Evolutionary conservation across 805 yeast species (phyloP).

Genomic region (Saccharomycopsis sp.): DNA sequence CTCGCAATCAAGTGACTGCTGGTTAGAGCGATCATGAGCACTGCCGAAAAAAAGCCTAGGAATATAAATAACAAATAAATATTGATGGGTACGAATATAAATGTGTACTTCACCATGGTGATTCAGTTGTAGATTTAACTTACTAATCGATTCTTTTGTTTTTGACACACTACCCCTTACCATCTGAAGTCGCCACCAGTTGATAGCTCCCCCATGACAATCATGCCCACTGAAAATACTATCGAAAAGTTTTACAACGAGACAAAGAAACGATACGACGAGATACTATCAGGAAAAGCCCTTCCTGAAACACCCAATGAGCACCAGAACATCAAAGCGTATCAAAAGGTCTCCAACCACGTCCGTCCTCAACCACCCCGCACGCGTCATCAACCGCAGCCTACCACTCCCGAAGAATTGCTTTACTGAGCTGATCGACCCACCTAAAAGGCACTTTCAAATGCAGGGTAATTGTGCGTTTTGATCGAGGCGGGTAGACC

Average conservation of each 20-base stretch:
- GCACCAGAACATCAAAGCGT: not conserved
- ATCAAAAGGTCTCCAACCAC: not conserved
- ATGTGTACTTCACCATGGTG: too few species aligned
- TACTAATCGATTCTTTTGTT: too few species aligned
- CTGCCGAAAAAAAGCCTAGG: too few species aligned
- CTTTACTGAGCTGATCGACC: not conserved
- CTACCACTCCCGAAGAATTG: not conserved
- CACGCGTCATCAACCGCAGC: not conserved
- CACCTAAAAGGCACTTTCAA: too few species aligned
- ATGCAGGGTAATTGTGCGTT: too few species aligned
- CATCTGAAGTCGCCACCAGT: too few species aligned
- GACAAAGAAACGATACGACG: not conserved
- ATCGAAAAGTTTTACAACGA: not conserved
- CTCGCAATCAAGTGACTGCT: constrained; percentile 26
- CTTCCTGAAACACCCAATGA: not conserved
- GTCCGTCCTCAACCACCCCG: too few species aligned
- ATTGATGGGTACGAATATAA: too few species aligned
- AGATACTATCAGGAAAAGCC: not conserved
- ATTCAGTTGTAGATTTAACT: too few species aligned
- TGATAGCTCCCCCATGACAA: not conserved
- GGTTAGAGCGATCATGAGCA: constrained; percentile 34
- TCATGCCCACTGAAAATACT: not conserved
- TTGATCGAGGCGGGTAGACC: too few species aligned
- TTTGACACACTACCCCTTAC: too few species aligned
- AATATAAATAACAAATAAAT: too few species aligned